Percentiles rank a stretch among this genome's conserved stretches.
Conservation (phyloP, 2,329 filamentous ascomycete species). For the Calonectria pseudoreteaudii region DNA sequence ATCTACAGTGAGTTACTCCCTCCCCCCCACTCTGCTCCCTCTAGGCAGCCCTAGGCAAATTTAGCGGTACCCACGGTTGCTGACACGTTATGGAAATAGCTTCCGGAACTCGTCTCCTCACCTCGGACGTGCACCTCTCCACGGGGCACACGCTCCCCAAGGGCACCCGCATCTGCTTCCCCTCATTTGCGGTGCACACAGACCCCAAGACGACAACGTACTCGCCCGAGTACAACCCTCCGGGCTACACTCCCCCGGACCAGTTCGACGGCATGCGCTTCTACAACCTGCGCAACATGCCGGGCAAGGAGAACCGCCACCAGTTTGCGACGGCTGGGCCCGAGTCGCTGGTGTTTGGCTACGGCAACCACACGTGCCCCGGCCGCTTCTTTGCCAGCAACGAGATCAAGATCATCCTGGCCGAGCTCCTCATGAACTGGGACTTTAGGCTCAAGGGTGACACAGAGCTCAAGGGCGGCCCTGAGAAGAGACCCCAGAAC, state of each 20-base stretch:
- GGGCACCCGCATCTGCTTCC: slow-evolving; percentile 33
- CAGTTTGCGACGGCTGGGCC: slow-evolving; percentile 27
- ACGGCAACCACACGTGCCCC: slow-evolving; percentile 33
- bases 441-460: slow-evolving; percentile 25
- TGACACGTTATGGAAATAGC: slow-evolving; percentile 8
- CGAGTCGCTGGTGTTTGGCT: slow-evolving; percentile 25
- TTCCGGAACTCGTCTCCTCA: slow-evolving; percentile 11
- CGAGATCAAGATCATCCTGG: slow-evolving; percentile 36
- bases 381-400: slow-evolving; percentile 29
- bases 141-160: slow-evolving; percentile 31
- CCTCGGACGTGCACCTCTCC: slow-evolving; percentile 24
- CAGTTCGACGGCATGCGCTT: slow-evolving; percentile 33
- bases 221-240: slow-evolving; percentile 19
- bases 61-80: not conserved
- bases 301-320: slow-evolving; percentile 27
- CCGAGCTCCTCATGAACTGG: slow-evolving; percentile 32
- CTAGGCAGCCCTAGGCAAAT: not conserved
- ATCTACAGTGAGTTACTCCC: slow-evolving; percentile 31
- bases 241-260: slow-evolving; percentile 13
- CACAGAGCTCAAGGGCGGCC: slow-evolving; percentile 15
- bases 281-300: slow-evolving; percentile 26
- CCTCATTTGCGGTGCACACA: slow-evolving; percentile 31
- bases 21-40: not conserved
- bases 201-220: slow-evolving; percentile 19
- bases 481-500: slow-evolving; percentile 20